Conservation (phyloP, 768 basidiomycete species). For the Termitomyces sp. region DNA sequence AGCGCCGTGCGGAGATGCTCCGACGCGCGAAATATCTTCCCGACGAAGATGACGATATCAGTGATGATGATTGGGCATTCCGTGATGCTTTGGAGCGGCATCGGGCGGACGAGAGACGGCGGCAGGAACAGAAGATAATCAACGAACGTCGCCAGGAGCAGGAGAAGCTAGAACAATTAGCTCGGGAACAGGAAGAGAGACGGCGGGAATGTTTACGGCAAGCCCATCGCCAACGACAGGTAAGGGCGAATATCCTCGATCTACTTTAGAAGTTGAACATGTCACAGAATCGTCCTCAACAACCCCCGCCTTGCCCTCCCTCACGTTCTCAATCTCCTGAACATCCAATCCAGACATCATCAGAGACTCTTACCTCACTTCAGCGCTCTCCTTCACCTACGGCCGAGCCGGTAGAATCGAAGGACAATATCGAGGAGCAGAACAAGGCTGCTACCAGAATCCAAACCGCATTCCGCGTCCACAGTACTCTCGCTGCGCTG, state of each 20-base stretch:
- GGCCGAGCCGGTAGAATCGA: conserved; percentile 9
- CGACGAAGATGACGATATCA: conserved; percentile 21
- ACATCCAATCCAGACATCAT: not conserved
- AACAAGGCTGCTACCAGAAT: conserved; percentile 41
- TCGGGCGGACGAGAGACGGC: conserved; percentile 22
- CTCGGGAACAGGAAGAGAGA: conserved; percentile 5
- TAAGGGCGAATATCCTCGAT: not conserved
- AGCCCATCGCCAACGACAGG: conserved; percentile 7
- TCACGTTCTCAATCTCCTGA: not conserved
- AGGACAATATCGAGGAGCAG: conserved; percentile 24
- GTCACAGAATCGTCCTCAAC: not conserved
- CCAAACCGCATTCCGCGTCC: conserved; percentile 40
- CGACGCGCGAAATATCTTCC: conserved; percentile 36
- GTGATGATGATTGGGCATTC: conserved; percentile 26
- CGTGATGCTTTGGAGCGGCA: conserved; percentile 25
- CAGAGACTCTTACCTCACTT: not conserved
- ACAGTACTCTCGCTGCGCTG: conserved; percentile 36
- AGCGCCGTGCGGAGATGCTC: conserved; percentile 25
- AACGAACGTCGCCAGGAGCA: conserved; percentile 10
- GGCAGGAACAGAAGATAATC: conserved; percentile 13
- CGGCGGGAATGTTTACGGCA: conserved; percentile 10
- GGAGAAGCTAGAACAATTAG: conserved; percentile 7
- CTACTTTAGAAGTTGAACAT: not conserved
- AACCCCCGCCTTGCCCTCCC: not conserved
- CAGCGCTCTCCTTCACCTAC: conserved; percentile 5